Conservation (phyloP, 257 asterid genomes). For the Paraleonurus japonicus region DNA sequence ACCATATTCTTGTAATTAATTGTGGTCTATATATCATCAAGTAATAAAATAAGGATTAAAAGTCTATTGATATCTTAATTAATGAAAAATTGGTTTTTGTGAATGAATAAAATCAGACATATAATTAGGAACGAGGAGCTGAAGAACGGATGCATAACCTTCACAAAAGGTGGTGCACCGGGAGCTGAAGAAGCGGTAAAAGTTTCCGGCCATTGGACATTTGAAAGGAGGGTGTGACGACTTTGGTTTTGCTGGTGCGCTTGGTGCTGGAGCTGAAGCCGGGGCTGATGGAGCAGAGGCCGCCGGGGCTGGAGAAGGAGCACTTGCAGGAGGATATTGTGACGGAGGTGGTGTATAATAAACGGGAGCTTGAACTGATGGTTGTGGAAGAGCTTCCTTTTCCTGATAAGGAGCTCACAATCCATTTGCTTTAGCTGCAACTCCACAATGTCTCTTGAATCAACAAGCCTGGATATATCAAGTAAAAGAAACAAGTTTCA, state of each 20-base stretch:
- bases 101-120: too few relatives aligned
- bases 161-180: constrained; percentile 59
- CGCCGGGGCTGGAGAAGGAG: constrained; percentile 39
- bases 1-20: background rate
- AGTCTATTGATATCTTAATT: too few relatives aligned
- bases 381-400: constrained; percentile 58
- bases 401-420: constrained; percentile 53
- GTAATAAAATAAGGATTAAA: too few relatives aligned
- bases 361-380: constrained; percentile 35
- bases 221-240: constrained; percentile 63
- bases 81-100: too few relatives aligned
- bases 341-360: constrained; percentile 31
- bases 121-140: too few relatives aligned
- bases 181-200: constrained; percentile 66
- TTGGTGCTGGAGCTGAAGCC: constrained; percentile 26
- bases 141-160: too few relatives aligned
- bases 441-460: constrained; percentile 56
- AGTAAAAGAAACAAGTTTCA: background rate
- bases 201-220: constrained; percentile 73
- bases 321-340: constrained; percentile 28
- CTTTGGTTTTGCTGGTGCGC: constrained; percentile 38
- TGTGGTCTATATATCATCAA: too few relatives aligned
- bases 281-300: constrained; percentile 33
- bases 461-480: constrained; percentile 47
- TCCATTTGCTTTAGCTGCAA: constrained; percentile 56